Base-by-base conservation (phyloP, 495 filamentous ascomycete genomes). In the Hypoxylon trugodes region DNA sequence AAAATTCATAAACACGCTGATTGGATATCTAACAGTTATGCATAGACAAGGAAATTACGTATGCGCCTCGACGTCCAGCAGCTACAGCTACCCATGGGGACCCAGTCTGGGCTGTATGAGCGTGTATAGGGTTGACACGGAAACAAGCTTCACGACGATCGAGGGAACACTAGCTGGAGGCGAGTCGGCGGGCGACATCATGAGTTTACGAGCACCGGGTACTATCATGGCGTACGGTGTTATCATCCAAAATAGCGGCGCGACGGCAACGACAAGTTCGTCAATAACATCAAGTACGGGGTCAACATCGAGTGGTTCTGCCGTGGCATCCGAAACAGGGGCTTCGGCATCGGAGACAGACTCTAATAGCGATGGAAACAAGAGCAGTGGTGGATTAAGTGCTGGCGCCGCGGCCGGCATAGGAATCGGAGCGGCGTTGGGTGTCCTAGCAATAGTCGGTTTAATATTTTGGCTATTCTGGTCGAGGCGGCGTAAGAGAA, bases 151-250 rank as follows among this genome's bases (percentile, higher is more conserved):
- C 33, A 67, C 53, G 6, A 67, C 58, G 9, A 52, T 67, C 40
- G 35, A 62, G 10, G 58, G 52, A 33, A 67, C 64, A 15, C 26
- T 48, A 1, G 2, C 22, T 1, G 64, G 64, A 0, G 47, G 9
- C 7, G 64, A 67, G 42, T 53, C 47, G 15, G 58, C 53, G 0
- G 64, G 64, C 4, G 2, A n/a, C 5, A 26, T 16, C 1, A 49
- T 8, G 7, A 62, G 58, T 13, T 8, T 66, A 2, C 8, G 8
- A 1, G 57, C 64, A 2, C 58, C 64, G 1, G 47, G 58, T 16
- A 67, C 64, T 21, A 50, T 67, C 35, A 67, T 67, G 64, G 58
- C 58, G 12, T 61, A 62, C 40, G 64, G 52, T 1, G 37, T 67
- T 5, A 42, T 49, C 21, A 33, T 67, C 8, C 58, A 47, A 36